Evolutionary conservation across 2,329 filamentous ascomycete species (phyloP).

Genomic region (Cadophora malorum): DNA sequence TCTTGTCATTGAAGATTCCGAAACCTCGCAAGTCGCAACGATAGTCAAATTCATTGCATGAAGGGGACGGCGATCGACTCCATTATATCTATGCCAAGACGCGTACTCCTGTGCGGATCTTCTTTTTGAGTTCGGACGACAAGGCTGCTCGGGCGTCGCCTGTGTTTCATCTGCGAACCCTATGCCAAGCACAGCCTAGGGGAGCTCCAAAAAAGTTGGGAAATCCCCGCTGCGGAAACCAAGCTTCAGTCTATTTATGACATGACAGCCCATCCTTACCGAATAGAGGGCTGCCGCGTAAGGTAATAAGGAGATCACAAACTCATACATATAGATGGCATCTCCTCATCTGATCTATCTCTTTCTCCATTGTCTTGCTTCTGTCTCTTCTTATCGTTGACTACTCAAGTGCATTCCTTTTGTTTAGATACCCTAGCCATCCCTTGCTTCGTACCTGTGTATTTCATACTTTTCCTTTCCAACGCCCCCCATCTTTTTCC

Average conservation of each 20-base stretch:
- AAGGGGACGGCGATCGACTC: background rate
- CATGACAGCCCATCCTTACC: background rate
- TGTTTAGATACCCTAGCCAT: slow-evolving; percentile 8
- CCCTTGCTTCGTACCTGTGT: slow-evolving; percentile 1
- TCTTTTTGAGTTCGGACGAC: background rate
- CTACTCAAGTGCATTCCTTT: slow-evolving; percentile 4
- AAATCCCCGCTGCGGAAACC: slow-evolving; percentile 1
- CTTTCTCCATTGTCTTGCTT: background rate
- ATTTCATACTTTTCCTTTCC: background rate
- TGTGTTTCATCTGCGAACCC: slow-evolving; percentile 4
- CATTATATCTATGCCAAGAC: background rate
- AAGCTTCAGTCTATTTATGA: slow-evolving; percentile 8
- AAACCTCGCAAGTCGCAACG: background rate
- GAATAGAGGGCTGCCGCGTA: background rate
- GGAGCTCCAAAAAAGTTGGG: background rate
- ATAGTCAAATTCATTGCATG: background rate
- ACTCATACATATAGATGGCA: background rate
- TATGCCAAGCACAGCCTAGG: slow-evolving; percentile 13
- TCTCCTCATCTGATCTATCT: background rate
- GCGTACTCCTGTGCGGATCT: background rate
- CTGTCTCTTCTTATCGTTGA: background rate
- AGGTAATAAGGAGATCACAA: background rate
- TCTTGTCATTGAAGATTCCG: background rate
- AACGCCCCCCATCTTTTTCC: background rate
- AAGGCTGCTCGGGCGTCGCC: background rate